phyloP scores from a whole-genome alignment of 2,329 filamentous ascomycete genomes.

The Sarocladium oryzae region DNA sequence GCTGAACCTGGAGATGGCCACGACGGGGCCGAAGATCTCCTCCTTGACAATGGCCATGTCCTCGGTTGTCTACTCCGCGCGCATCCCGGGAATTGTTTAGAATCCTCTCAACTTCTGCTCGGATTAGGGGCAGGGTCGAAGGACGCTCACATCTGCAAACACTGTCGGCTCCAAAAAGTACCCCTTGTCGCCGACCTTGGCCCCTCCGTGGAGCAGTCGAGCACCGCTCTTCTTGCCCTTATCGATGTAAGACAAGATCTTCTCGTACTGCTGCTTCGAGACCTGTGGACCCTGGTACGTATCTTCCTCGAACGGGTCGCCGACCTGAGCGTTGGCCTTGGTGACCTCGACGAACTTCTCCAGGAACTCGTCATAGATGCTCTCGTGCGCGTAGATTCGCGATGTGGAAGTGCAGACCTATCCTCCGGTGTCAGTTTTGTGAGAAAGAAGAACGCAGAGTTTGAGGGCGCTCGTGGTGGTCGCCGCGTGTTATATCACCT shows the following conservation, averaged over 20 bases:
- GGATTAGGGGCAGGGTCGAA: not conserved
- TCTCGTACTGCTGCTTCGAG: conserved; percentile 56
- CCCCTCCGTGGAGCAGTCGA: conserved; percentile 34
- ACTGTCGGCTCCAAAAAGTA: conserved; percentile 21
- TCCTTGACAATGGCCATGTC: conserved; percentile 33
- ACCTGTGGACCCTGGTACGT: conserved; percentile 66
- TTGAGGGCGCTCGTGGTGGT: too few relatives aligned
- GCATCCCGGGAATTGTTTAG: too few relatives aligned
- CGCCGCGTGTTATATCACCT: too few relatives aligned
- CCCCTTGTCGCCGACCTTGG: conserved; percentile 14
- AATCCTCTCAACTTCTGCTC: too few relatives aligned
- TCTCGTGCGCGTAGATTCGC: conserved; percentile 52
- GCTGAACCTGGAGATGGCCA: conserved; percentile 41
- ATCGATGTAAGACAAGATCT: conserved; percentile 49
- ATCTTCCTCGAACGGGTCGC: conserved; percentile 55
- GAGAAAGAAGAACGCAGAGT: too few relatives aligned
- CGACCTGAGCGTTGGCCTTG: conserved; percentile 51
- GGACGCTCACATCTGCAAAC: conserved; percentile 17
- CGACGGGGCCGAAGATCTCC: conserved; percentile 47
- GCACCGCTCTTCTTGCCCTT: conserved; percentile 36
- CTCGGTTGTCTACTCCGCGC: conserved; percentile 10
- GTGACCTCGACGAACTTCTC: conserved; percentile 47
- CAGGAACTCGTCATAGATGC: conserved; percentile 49
- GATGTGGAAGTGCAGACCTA: conserved; percentile 56
- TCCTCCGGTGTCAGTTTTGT: too few relatives aligned